These are phyloP conservation scores for Kuraishia molischiana DNA, from an alignment of 805 yeast genomes.

Conservation along the genomic window DNA sequence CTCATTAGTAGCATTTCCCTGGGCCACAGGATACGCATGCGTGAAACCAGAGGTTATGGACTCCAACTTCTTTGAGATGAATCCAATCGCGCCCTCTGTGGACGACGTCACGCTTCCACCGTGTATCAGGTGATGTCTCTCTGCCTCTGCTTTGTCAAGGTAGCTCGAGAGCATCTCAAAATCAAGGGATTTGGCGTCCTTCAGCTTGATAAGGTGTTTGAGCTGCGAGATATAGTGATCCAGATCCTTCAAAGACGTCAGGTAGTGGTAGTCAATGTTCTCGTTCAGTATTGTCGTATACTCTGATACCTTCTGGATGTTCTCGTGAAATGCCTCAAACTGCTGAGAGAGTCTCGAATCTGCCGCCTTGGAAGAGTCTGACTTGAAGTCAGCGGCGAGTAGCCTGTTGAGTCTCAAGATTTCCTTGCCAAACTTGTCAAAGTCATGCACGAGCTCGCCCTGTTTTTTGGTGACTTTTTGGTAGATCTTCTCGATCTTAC, in stretches of 20 bases:
- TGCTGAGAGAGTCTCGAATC: slow-evolving; percentile 11
- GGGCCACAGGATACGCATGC: background rate
- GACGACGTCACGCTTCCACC: slow-evolving; percentile 25
- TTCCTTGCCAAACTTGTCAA: slow-evolving; percentile 60
- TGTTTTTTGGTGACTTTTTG: slow-evolving; percentile 64
- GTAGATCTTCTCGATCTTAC: slow-evolving; percentile 71
- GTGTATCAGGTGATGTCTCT: slow-evolving; percentile 30
- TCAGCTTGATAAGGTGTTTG: slow-evolving; percentile 63
- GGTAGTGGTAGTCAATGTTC: slow-evolving; percentile 67
- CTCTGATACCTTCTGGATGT: slow-evolving; percentile 26
- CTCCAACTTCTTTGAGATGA: slow-evolving; percentile 35
- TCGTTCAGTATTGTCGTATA: slow-evolving; percentile 21
- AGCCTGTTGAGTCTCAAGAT: slow-evolving; percentile 49
- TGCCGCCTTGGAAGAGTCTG: slow-evolving; percentile 4
- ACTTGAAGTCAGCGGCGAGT: slow-evolving; percentile 17
- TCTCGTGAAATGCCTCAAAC: slow-evolving; percentile 25
- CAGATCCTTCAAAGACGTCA: slow-evolving; percentile 76
- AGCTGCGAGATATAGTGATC: slow-evolving; percentile 68
- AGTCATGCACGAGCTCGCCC: slow-evolving; percentile 63
- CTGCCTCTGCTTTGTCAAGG: slow-evolving; percentile 58
- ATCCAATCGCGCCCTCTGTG: slow-evolving; percentile 24
- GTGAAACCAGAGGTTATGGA: slow-evolving; percentile 24
- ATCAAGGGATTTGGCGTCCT: slow-evolving; percentile 88
- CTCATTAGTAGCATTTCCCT: slow-evolving; percentile 30
- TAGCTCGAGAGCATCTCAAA: slow-evolving; percentile 81